Conservation (phyloP, 2,329 filamentous ascomycete genomes). For the Beauveria sp. region DNA sequence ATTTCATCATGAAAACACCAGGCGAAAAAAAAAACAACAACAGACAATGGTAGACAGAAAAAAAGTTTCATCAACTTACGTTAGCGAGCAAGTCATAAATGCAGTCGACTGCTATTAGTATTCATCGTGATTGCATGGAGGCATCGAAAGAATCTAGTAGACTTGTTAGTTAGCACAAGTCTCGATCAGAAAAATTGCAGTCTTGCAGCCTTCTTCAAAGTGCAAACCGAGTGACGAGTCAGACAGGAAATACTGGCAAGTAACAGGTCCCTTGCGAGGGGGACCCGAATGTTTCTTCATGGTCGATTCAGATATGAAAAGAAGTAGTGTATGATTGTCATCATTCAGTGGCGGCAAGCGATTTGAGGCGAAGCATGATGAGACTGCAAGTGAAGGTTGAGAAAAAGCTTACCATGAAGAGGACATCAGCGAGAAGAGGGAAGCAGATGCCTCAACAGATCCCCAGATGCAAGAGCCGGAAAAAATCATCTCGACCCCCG, state of each 20-base stretch:
- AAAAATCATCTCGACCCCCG: neutral
- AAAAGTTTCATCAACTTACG: constrained; percentile 9
- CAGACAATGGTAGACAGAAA: constrained; percentile 8
- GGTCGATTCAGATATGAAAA: constrained; percentile 85
- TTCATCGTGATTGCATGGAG: neutral
- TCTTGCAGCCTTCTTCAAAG: constrained; percentile 8
- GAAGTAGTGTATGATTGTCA: constrained; percentile 70
- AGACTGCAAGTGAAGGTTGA: neutral
- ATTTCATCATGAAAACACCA: constrained; percentile 58
- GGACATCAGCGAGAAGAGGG: too few relatives aligned
- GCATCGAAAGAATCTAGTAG: neutral
- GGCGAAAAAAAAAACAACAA: constrained; percentile 1
- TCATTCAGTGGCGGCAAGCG: constrained; percentile 41
- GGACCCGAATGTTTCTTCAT: constrained; percentile 66
- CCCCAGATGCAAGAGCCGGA: neutral
- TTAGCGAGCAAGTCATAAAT: neutral
- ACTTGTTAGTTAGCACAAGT: constrained; percentile 1
- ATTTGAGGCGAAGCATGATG: neutral
- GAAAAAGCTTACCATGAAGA: neutral
- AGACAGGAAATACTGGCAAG: constrained; percentile 87
- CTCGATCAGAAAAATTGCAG: neutral
- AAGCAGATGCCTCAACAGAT: neutral
- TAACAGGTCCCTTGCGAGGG: constrained; percentile 61
- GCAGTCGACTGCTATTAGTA: neutral
- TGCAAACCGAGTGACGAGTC: constrained; percentile 32